These are phyloP conservation scores for Fraxinus velutina DNA, from an alignment of 305 asterid species.

Conservation along the genomic window DNA sequence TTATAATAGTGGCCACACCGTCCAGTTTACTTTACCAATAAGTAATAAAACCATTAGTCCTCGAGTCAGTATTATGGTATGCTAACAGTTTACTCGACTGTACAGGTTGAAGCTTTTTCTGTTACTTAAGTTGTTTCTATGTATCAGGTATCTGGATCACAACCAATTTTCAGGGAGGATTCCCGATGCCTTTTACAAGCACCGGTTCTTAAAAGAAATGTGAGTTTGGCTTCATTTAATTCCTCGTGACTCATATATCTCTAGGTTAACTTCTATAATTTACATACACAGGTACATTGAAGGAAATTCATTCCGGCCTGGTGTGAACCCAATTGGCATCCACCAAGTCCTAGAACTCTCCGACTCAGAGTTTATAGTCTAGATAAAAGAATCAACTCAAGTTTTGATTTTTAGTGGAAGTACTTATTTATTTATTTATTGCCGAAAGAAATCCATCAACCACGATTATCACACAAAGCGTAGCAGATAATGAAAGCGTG, in stretches of 20 bases:
- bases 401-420: slow-evolving; percentile 23
- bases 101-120: not conserved
- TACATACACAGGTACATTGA: slow-evolving; percentile 71
- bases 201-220: slow-evolving; percentile 86
- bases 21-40: not conserved
- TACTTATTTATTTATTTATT: slow-evolving; percentile 4
- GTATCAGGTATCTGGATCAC: slow-evolving; percentile 88
- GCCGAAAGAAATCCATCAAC: not conserved
- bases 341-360: slow-evolving; percentile 89
- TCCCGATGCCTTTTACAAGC: slow-evolving; percentile 93
- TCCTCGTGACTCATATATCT: not conserved
- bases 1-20: not conserved
- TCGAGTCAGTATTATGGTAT: not conserved
- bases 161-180: too few species aligned
- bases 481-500: slow-evolving; percentile 9
- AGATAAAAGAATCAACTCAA: slow-evolving; percentile 28
- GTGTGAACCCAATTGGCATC: slow-evolving; percentile 77
- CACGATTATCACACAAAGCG: not conserved
- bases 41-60: not conserved
- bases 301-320: slow-evolving; percentile 82
- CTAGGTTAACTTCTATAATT: not conserved
- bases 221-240: slow-evolving; percentile 31
- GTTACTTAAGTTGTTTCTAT: not conserved
- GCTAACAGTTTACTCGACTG: not conserved
- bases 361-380: slow-evolving; percentile 72